phyloP scores from a whole-genome alignment of 2,329 filamentous ascomycete genomes.

The Neofusicoccum umdonicola region DNA sequence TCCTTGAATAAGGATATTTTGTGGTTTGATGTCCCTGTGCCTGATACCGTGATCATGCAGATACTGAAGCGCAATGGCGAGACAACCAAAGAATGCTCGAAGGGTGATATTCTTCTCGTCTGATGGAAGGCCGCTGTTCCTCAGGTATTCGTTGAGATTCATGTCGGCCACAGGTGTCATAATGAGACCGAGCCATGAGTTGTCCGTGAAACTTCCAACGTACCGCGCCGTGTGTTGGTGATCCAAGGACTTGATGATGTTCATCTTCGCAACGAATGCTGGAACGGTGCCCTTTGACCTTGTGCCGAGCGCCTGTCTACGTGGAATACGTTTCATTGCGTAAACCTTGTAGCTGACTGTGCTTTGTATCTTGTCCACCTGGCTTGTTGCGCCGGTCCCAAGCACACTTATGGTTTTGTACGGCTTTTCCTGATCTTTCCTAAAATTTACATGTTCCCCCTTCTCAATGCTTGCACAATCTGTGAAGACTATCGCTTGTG shows the following conservation, averaged over 20 bases:
- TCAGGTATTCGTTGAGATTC: constrained; percentile 34
- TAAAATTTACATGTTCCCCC: too few species aligned
- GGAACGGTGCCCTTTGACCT: constrained; percentile 20
- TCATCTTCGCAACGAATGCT: constrained; percentile 27
- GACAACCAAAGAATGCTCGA: constrained; percentile 35
- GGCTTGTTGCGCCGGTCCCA: constrained; percentile 6
- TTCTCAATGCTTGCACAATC: too few species aligned
- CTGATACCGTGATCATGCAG: constrained; percentile 23
- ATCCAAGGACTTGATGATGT: constrained; percentile 28
- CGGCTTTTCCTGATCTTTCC: too few species aligned
- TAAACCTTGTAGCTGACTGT: constrained; percentile 27
- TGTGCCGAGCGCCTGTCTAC: constrained; percentile 21
- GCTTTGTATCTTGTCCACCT: constrained; percentile 28
- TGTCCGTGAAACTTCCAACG: constrained; percentile 35
- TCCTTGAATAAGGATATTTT: constrained; percentile 25
- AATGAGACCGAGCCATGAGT: constrained; percentile 29
- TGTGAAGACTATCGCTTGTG: too few species aligned
- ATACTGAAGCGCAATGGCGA: constrained; percentile 29
- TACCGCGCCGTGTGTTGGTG: constrained; percentile 31
- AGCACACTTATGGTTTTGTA: too few species aligned
- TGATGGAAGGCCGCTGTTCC: constrained; percentile 24
- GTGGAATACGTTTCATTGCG: constrained; percentile 30
- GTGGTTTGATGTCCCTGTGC: constrained; percentile 27
- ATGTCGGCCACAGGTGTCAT: constrained; percentile 38
- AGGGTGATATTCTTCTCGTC: too few species aligned